Evolutionary conservation across 2,329 filamentous ascomycete species (phyloP).

Genomic region (Diaporthe vaccinii): DNA sequence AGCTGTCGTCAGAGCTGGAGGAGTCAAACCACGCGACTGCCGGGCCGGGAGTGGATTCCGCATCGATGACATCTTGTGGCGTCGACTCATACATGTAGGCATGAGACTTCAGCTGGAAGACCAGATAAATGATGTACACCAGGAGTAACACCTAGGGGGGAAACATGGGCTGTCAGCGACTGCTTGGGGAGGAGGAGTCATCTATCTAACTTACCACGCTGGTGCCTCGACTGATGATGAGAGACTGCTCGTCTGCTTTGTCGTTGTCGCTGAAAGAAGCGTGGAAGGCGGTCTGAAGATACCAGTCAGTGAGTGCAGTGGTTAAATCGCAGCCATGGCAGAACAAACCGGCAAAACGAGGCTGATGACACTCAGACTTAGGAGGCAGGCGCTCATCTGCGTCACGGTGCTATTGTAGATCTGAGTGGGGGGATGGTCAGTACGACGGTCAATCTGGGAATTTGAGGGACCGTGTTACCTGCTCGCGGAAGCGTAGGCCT

Average conservation of each 20-base stretch:
- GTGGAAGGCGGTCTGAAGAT: conserved; percentile 83
- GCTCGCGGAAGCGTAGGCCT: conserved; percentile 88
- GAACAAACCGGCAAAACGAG: conserved; percentile 80
- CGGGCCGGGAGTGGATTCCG: conserved; percentile 88
- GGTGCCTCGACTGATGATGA: conserved; percentile 90
- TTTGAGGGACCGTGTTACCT: conserved; percentile 62
- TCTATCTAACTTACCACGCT: conserved; percentile 75
- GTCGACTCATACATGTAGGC: conserved; percentile 93
- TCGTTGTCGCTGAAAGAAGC: conserved; percentile 79
- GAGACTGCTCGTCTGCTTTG: conserved; percentile 76
- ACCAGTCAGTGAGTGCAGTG: not conserved
- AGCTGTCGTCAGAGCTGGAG: conserved; percentile 69
- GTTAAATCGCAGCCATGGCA: conserved; percentile 36
- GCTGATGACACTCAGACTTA: conserved; percentile 92
- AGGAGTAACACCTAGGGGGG: conserved; percentile 75
- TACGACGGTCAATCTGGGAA: conserved; percentile 9
- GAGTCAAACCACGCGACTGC: conserved; percentile 85
- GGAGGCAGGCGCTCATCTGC: conserved; percentile 94
- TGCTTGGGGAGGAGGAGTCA: conserved; percentile 6
- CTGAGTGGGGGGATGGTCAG: conserved; percentile 51
- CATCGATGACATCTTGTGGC: conserved; percentile 92
- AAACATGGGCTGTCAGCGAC: conserved; percentile 42
- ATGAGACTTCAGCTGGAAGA: conserved; percentile 94
- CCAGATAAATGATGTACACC: conserved; percentile 85
- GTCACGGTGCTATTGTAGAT: conserved; percentile 96